Evolutionary conservation across 169 alveolate species (phyloP), one percentile per base, ranked within the genome.

Genomic region (Eimeria tenella): DNA sequence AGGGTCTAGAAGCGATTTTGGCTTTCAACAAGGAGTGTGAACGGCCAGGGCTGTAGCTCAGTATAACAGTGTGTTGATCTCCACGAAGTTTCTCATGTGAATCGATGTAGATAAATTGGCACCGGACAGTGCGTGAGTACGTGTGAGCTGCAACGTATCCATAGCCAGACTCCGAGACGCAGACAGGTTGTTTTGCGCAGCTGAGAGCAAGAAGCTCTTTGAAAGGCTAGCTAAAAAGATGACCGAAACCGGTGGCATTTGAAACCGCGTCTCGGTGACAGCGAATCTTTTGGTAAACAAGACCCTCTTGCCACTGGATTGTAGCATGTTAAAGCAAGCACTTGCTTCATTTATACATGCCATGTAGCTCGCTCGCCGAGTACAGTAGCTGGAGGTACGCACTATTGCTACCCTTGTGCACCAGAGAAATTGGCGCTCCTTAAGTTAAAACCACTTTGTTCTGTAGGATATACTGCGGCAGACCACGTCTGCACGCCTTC

Each of bases 21-120:
- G 93, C 79, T 23, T 92, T 92, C 95, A 92, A 92, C 92, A 79
- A 86, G 53, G 93, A 92, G 42, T 92, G 95, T 77, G 95, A 92
- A 63, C 86, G 62, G 49, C 86, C 95, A 23, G 91, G 95, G n/a
- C 73, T 92, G 92, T 92, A 79, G 79, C 9, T 52, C 65, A 75
- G 10, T 63, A 4, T 31, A 63, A 63, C 52, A 42, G 63, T 8
- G 49, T 50, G 42, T 63, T 49, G 86, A 60, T 52, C 21, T n/a
- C 68, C 65, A 60, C 52, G 68, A 52, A 75, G 65, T 60, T 31
- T 31, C 42, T 31, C 42, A 31, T 31, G 42, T 31, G 42, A 31
- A 31, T 31, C 42, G 42, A 31, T 31, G 42, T 31, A 31, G 42
- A 31, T 31, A 31, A 31, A 31, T 31, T 31, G 21, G 53, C 3